Evolutionary conservation across 192 early-diverging fungal genomes (phyloP).

Genomic region (Entophlyctis luteolus): DNA sequence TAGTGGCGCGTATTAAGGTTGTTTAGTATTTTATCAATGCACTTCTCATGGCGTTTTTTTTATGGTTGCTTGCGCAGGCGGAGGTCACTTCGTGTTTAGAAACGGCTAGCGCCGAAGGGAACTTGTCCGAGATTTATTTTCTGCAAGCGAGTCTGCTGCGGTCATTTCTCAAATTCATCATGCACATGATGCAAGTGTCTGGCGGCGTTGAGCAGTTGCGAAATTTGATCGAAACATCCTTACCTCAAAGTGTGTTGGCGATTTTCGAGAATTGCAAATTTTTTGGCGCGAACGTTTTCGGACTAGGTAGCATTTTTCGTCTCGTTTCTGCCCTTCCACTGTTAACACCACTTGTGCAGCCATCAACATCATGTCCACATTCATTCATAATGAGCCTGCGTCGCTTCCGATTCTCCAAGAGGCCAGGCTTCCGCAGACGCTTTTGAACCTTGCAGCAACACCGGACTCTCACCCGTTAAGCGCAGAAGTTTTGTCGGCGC

Average conservation of each 20-base stretch:
- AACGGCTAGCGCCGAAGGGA: not conserved
- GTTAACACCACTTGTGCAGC: conserved; percentile 39
- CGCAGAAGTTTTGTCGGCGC: conserved; percentile 71
- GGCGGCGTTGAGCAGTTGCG: conserved; percentile 86
- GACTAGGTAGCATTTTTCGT: conserved; percentile 55
- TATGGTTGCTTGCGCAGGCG: conserved; percentile 29
- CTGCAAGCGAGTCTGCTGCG: conserved; percentile 76
- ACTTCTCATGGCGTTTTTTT: not conserved
- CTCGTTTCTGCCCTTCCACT: not conserved
- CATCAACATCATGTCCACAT: conserved; percentile 87
- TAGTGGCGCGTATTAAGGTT: conserved; percentile 77
- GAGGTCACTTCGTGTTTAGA: conserved; percentile 54
- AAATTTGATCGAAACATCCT: conserved; percentile 85
- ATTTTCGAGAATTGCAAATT: conserved; percentile 71
- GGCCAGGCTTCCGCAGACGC: conserved; percentile 74
- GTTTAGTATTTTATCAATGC: not conserved
- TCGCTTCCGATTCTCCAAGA: conserved; percentile 92
- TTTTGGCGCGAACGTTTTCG: conserved; percentile 81
- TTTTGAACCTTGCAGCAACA: conserved; percentile 64
- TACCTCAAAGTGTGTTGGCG: conserved; percentile 69
- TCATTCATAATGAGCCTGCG: conserved; percentile 98
- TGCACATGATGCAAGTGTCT: conserved; percentile 92
- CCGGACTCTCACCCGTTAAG: conserved; percentile 67
- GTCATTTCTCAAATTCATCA: conserved; percentile 84
- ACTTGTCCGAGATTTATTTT: conserved; percentile 55